Conservation (phyloP, 345 rosid genomes). For the Nephelium lappaceum region DNA sequence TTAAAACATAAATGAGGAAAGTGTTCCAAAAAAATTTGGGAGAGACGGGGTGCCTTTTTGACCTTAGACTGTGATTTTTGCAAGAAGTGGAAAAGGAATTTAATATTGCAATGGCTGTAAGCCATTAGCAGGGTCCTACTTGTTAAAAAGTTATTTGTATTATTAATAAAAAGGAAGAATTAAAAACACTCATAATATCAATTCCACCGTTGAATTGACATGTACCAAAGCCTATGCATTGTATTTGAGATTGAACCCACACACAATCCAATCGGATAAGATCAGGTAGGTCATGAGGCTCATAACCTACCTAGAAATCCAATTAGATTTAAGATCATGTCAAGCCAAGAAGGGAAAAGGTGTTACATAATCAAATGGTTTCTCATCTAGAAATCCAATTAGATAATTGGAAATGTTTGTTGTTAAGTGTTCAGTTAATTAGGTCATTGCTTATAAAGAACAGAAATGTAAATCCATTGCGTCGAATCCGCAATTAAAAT, state of each 20-base stretch:
- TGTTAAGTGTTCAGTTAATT: too few species aligned
- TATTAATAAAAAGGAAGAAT: background rate
- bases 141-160: background rate
- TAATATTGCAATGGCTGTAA: constrained; percentile 11
- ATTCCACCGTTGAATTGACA: constrained; percentile 1
- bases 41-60: background rate
- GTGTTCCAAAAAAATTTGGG: background rate
- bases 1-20: background rate
- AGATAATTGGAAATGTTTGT: background rate
- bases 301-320: too few species aligned
- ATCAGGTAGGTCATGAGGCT: too few species aligned
- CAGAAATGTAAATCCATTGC: too few species aligned
- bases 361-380: background rate
- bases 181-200: background rate
- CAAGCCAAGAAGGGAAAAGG: too few species aligned
- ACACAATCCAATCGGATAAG: too few species aligned
- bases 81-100: background rate
- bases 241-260: background rate
- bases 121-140: constrained; percentile 16
- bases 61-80: background rate
- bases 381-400: background rate
- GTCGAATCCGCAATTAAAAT: too few species aligned
- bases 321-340: too few species aligned
- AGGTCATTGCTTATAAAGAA: too few species aligned
- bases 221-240: background rate